These are phyloP conservation scores for Pythium brachiatum DNA, from an alignment of 352 stramenopile genomes.

Conservation along the genomic window DNA sequence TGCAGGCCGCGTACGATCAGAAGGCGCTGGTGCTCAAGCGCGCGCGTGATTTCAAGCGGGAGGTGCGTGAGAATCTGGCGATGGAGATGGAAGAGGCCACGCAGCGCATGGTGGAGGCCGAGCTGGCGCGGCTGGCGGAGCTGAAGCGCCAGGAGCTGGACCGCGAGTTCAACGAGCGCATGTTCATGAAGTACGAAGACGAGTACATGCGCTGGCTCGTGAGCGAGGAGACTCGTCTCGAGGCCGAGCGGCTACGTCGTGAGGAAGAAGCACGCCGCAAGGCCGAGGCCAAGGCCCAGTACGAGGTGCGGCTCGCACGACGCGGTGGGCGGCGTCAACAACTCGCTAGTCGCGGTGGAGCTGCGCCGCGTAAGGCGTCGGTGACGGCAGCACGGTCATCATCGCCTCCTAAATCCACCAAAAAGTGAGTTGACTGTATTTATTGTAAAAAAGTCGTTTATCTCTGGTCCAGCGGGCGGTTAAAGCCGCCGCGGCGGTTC, in stretches of 20 bases:
- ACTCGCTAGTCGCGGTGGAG: conserved; percentile 15
- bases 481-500: conserved; percentile 96
- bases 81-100: conserved; percentile 63
- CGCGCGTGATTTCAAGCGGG: conserved; percentile 54
- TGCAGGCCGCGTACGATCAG: conserved; percentile 20
- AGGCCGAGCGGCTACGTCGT: conserved; percentile 34
- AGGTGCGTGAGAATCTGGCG: conserved; percentile 52
- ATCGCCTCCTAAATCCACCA: conserved; percentile 3
- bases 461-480: conserved; percentile 81
- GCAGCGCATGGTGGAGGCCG: conserved; percentile 49
- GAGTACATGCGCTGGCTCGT: conserved; percentile 60
- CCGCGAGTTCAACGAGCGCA: conserved; percentile 48
- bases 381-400: not conserved
- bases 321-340: conserved; percentile 56
- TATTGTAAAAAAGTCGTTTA: not conserved
- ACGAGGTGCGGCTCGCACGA: conserved; percentile 49
- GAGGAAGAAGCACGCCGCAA: conserved; percentile 40
- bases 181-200: conserved; percentile 73
- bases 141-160: conserved; percentile 35
- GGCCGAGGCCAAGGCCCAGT: conserved; percentile 49
- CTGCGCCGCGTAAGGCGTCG: not conserved
- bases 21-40: conserved; percentile 27
- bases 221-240: conserved; percentile 43
- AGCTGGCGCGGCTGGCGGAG: conserved; percentile 40
- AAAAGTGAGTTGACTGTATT: not conserved